phyloP scores from a whole-genome alignment of 495 filamentous ascomycete genomes.

The Hypoxylon intermedium region DNA sequence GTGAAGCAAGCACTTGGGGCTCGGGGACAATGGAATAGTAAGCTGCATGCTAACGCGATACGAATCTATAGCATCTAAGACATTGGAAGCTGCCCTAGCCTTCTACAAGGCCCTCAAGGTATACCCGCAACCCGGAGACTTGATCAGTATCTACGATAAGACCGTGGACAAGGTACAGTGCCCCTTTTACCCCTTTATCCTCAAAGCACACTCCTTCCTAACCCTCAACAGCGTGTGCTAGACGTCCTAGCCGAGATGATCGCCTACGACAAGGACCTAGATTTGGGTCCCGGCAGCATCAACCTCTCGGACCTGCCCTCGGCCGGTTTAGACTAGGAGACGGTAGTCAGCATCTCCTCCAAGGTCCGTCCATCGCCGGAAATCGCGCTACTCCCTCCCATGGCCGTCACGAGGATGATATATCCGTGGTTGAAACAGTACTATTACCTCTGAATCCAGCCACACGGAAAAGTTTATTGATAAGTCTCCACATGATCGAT shows the following conservation, averaged over 20 bases:
- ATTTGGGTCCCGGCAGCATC: conserved; percentile 61
- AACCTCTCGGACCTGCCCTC: conserved; percentile 48
- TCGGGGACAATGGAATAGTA: conserved; percentile 14
- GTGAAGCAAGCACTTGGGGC: neutral
- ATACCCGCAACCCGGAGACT: conserved; percentile 88
- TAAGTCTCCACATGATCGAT: too few relatives aligned
- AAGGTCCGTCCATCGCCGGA: neutral
- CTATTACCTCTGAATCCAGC: too few relatives aligned
- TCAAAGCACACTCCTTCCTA: conserved; percentile 8
- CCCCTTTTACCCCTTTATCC: neutral
- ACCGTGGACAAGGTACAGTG: conserved; percentile 81
- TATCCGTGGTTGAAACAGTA: too few relatives aligned
- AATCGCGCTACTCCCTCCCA: conserved; percentile 15
- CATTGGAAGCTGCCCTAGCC: conserved; percentile 84
- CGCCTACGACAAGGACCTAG: conserved; percentile 78
- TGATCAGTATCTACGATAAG: conserved; percentile 97
- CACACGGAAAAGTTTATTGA: too few relatives aligned
- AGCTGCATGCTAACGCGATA: conserved; percentile 32
- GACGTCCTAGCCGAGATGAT: conserved; percentile 98
- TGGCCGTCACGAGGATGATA: too few relatives aligned
- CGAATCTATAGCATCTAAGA: conserved; percentile 65
- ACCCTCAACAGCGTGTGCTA: conserved; percentile 72
- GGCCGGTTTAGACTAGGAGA: conserved; percentile 54
- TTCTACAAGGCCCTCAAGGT: conserved; percentile 99
- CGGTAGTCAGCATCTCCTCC: too few relatives aligned